A percentile compares a stretch with the other conserved stretches of the same genome.
Evolutionary conservation across 1,139 yeast species (phyloP).

Genomic region (Lodderomyces metapsilosis): DNA sequence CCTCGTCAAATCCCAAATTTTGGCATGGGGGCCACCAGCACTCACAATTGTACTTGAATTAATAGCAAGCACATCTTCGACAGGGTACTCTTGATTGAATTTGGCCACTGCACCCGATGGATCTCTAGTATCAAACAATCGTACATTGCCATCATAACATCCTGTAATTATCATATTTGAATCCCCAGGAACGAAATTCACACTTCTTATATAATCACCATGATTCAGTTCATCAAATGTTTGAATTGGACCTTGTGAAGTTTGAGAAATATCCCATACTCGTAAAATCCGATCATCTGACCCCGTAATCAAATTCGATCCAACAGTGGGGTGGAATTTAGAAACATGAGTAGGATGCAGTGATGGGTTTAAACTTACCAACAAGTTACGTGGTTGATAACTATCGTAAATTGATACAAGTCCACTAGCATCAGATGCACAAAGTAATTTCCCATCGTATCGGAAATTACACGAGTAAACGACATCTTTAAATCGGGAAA

Average conservation of each 20-base stretch:
- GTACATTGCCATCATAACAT: slow-evolving; percentile 83
- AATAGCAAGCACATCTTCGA: slow-evolving; percentile 81
- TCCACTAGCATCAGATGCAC: slow-evolving; percentile 90
- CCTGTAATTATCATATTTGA: slow-evolving; percentile 85
- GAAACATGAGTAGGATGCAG: slow-evolving; percentile 91
- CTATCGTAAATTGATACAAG: slow-evolving; percentile 82
- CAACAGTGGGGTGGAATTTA: slow-evolving; percentile 77
- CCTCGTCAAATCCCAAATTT: slow-evolving; percentile 89
- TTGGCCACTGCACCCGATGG: slow-evolving; percentile 24
- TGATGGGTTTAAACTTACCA: slow-evolving; percentile 79
- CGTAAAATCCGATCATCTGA: slow-evolving; percentile 88
- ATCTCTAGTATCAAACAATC: slow-evolving; percentile 86
- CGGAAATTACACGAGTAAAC: slow-evolving; percentile 85
- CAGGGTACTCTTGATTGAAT: slow-evolving; percentile 54
- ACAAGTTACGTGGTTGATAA: slow-evolving; percentile 69
- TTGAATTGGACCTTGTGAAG: slow-evolving; percentile 59
- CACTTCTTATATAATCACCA: slow-evolving; percentile 84
- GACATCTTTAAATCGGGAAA: slow-evolving; percentile 87
- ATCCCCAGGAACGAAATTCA: slow-evolving; percentile 71
- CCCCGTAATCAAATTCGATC: slow-evolving; percentile 77
- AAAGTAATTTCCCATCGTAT: slow-evolving; percentile 76
- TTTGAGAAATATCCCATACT: slow-evolving; percentile 84
- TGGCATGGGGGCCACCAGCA: slow-evolving; percentile 85
- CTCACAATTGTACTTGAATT: slow-evolving; percentile 77
- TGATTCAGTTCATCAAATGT: slow-evolving; percentile 67